Evolutionary conservation across 1,139 yeast genomes (phyloP), one percentile per base, ranked within the genome.

Genomic region (Kodamaea fungicola): DNA sequence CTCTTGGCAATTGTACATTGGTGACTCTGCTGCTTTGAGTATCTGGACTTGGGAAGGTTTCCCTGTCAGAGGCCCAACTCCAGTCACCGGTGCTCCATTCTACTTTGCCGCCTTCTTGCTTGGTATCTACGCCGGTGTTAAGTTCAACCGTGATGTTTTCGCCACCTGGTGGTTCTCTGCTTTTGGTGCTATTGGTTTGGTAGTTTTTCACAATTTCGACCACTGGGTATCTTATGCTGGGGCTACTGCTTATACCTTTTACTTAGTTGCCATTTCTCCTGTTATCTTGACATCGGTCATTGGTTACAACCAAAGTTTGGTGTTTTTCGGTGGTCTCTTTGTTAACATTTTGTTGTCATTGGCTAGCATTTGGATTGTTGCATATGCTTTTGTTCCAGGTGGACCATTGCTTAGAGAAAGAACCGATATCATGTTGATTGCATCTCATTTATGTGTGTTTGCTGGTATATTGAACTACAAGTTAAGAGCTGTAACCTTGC

Each of bases 381-480:
- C 98, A 0, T 92, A 92, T 59, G 98, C 98, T 0, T 92, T 92
- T 64, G 98, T 92, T 35, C 98, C 98, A 10, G 92, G 87, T 44
- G 98, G 98, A 4, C 83, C 83, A 55, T 48, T 85, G 22, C 69
- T 92, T 40, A 78, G 98, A 55, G 98, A 92, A 62, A 77, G 96
- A 56, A 81, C 92, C 4, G 95, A 89, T 59, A 59, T 85, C 31
- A 77, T 92, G 3, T 60, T 88, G 34, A 71, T 73, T 5, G 37
- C 52, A 6, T 60, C 74, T 1, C 59, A 55, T 30, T 48, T 67
- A 4, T 74, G 84, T 41, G 78, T 83, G 32, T 52, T 66, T 1
- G 47, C 54, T 12, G 75, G 74, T 9, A 56, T 67, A 2, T 43
- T 52, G 34, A 70, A 71, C 48, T 62, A 59, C 44, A 56, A 55